Evolutionary conservation across 2,329 filamentous ascomycete genomes (phyloP), one percentile per base, ranked within the genome.

Genomic region (Pezicula carpinea): DNA sequence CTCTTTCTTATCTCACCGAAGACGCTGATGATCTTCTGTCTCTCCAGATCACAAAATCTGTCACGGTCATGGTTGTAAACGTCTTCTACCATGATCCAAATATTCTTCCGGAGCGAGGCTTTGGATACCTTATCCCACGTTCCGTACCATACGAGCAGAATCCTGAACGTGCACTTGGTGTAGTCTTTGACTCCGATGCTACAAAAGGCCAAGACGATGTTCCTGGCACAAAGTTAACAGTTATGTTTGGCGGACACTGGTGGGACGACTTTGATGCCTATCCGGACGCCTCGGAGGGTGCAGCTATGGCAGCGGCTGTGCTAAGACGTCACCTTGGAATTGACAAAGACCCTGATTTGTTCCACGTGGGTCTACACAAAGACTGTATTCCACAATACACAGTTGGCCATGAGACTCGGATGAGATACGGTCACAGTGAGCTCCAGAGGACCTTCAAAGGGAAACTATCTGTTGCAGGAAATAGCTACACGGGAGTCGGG

Each of bases 211-310:
- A 79, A 56, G 79, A 85, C 61, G 72, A 68, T 4, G 73, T 66
- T 1, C 21, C 52, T 11, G 89, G 88, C 19, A 95, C 89, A 13
- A 96, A 95, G 65, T 68, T 97, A 44, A 96, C 92, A 14, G 87
- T 97, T 57, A 95, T 99, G 82, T 73, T 99, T 47, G 93, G 93
- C 49, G 93, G 93, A 1, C 90, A 96, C 68, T 89, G 88, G 78
- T 97, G 89, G 89, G 76, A 89, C 63, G 77, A 72, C 48, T 82
- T 76, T 71, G 60, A 54, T 39, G 59, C 66, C 2, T 80, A 79
- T 48, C 90, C 89, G 0, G 70, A 77, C 43, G 75, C 83, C 51
- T 72, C 83, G 13, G 76, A 87, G 54, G 89, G 82, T 14, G 69
- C 87, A 21, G 62, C 67, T 5, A 85, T 92, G 77, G 89, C 91